These are phyloP conservation scores for Wickerhamomyces queroliae DNA, from an alignment of 805 yeast genomes.

Conservation along the genomic window DNA sequence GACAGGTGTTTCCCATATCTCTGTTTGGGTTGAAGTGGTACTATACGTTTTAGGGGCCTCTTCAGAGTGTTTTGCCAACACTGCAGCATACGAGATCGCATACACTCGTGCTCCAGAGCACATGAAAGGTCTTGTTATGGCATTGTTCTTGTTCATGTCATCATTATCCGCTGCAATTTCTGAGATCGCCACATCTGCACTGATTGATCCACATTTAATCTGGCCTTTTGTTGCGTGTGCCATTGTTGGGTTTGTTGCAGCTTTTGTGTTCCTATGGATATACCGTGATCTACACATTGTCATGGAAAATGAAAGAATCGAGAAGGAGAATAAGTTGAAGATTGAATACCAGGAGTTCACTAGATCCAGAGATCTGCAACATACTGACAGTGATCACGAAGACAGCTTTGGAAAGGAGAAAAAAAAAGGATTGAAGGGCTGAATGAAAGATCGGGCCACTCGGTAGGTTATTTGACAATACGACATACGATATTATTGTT, in stretches of 20 bases:
- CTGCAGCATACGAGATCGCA: slow-evolving; percentile 81
- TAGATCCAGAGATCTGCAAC: no score
- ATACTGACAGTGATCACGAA: no score
- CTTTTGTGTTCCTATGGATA: slow-evolving; percentile 42
- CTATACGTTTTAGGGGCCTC: slow-evolving; percentile 69
- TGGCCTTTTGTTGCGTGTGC: slow-evolving; percentile 68
- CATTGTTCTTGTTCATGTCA: slow-evolving; percentile 57
- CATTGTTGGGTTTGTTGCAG: slow-evolving; percentile 51
- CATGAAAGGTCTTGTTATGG: slow-evolving; percentile 38
- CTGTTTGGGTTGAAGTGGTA: slow-evolving; percentile 63
- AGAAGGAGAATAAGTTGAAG: slow-evolving; percentile 13
- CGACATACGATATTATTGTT: no score
- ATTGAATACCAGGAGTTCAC: no score
- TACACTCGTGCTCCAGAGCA: slow-evolving; percentile 74
- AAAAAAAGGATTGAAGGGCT: no score
- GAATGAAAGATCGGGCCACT: no score
- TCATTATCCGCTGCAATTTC: slow-evolving; percentile 80
- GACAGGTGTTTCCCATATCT: slow-evolving; percentile 33
- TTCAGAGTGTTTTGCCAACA: slow-evolving; percentile 76
- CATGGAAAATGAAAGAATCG: slow-evolving; percentile 16
- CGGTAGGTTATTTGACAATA: no score
- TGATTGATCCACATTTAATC: slow-evolving; percentile 62
- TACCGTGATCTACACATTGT: slow-evolving; percentile 16
- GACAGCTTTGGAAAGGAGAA: no score
- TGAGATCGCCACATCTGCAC: slow-evolving; percentile 62